Evolutionary conservation across 202 grass and related monocot species (phyloP).

Genomic region (Zizania palustris): DNA sequence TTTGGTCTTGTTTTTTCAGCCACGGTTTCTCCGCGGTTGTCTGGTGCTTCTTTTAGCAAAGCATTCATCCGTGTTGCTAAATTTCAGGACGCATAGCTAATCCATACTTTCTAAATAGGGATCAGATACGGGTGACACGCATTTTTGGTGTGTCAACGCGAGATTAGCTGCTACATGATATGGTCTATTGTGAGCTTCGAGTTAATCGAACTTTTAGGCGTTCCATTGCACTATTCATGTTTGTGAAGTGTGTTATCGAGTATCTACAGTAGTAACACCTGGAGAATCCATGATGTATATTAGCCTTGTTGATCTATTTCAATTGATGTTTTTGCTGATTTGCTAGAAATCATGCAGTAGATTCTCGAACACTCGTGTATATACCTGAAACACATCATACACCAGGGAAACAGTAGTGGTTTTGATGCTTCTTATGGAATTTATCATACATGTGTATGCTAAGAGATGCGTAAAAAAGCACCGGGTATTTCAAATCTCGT

Average conservation of each 20-base stretch:
- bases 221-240: no score
- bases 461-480: background rate
- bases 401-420: background rate
- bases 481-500: background rate
- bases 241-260: background rate
- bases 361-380: background rate
- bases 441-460: background rate
- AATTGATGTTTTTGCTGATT: background rate
- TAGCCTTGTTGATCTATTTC: background rate
- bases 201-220: background rate
- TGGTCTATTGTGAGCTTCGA: background rate
- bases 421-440: background rate
- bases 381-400: background rate
- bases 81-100: background rate
- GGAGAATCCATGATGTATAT: background rate
- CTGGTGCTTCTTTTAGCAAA: background rate
- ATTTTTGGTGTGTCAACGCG: background rate
- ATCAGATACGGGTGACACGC: background rate
- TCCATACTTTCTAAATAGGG: background rate
- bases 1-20: background rate
- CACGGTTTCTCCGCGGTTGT: background rate
- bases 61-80: background rate
- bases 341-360: background rate
- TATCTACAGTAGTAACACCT: background rate
- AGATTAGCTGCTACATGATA: no score